Evolutionary conservation across 23 red algal species (phyloP).

Genomic region (Gracilariopsis chorda): DNA sequence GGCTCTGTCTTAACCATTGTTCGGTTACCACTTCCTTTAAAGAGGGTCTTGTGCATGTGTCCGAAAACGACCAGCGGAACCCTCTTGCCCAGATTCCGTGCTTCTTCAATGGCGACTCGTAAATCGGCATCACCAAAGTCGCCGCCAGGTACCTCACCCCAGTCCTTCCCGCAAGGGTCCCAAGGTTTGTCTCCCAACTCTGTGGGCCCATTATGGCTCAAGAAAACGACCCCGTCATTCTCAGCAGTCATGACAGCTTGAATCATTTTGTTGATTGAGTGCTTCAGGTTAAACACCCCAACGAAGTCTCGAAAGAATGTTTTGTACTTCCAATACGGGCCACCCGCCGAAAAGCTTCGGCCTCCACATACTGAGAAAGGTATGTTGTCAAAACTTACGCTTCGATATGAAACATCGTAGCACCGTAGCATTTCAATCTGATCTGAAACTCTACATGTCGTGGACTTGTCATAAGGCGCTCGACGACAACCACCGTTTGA

Average conservation of each 20-base stretch:
- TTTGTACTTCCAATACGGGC: constrained; percentile 79
- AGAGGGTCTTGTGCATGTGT: constrained; percentile 81
- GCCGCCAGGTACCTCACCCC: constrained; percentile 60
- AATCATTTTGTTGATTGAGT: constrained; percentile 55
- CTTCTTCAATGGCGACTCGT: constrained; percentile 28
- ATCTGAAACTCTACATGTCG: constrained; percentile 47
- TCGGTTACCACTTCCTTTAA: constrained; percentile 5
- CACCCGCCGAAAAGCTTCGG: constrained; percentile 69
- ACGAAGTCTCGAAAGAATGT: constrained; percentile 69
- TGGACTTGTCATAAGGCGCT: constrained; percentile 35
- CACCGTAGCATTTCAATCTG: constrained; percentile 35
- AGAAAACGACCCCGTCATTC: constrained; percentile 40
- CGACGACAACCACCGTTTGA: constrained; percentile 14
- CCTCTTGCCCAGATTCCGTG: constrained; percentile 26
- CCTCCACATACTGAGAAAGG: constrained; percentile 67
- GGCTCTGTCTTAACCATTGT: constrained; percentile 59
- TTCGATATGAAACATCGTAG: constrained; percentile 60
- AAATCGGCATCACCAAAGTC: constrained; percentile 89
- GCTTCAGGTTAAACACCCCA: constrained; percentile 33
- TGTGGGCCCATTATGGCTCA: constrained; percentile 77
- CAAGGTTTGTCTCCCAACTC: constrained; percentile 54
- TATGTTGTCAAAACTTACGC: background rate
- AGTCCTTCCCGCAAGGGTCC: constrained; percentile 81
- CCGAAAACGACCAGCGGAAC: constrained; percentile 87
- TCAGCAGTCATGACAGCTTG: constrained; percentile 17